Percentiles rank a stretch among this genome's conserved stretches.
phyloP scores from a whole-genome alignment of 768 basidiomycete species.

The Russula griseocarnosa region DNA sequence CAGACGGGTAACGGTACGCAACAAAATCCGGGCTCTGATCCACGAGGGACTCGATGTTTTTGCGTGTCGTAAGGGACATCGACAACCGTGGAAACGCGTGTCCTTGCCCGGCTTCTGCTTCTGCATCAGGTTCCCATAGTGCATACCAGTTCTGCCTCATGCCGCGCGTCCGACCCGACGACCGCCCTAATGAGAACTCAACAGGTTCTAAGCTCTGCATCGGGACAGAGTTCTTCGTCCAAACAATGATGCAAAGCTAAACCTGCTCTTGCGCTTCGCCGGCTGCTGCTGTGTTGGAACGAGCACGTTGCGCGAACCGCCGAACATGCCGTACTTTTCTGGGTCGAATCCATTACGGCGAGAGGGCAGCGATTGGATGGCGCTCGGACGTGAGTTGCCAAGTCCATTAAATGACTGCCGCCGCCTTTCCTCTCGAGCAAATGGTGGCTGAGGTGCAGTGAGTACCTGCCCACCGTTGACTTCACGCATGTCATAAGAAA shows the following conservation, averaged over 20 bases:
- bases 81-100: slow-evolving; percentile 50
- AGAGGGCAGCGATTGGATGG: slow-evolving; percentile 46
- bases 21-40: slow-evolving; percentile 82
- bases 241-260: slow-evolving; percentile 63
- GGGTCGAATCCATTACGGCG: slow-evolving; percentile 26
- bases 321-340: slow-evolving; percentile 66
- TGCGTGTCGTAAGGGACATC: slow-evolving; percentile 50
- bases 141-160: slow-evolving; percentile 47
- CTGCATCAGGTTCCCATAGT: slow-evolving; percentile 50
- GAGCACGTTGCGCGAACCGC: slow-evolving; percentile 59
- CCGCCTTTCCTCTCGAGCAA: slow-evolving; percentile 52
- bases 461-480: slow-evolving; percentile 49
- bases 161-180: slow-evolving; percentile 36
- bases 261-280: slow-evolving; percentile 67
- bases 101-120: slow-evolving; percentile 39
- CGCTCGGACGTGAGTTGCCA: slow-evolving; percentile 49
- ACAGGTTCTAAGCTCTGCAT: slow-evolving; percentile 23
- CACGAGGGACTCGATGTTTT: slow-evolving; percentile 73
- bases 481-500: slow-evolving; percentile 54
- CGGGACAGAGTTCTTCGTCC: slow-evolving; percentile 46
- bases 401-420: slow-evolving; percentile 77
- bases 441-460: slow-evolving; percentile 59
- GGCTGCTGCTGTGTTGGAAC: slow-evolving; percentile 32
- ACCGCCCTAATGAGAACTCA: slow-evolving; percentile 31
- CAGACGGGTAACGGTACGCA: slow-evolving; percentile 83